Percentiles rank a stretch among this genome's conserved stretches.
These are phyloP conservation scores for Ophiosphaerella herpotricha DNA, from an alignment of 2,329 filamentous ascomycete genomes.

Conservation along the genomic window DNA sequence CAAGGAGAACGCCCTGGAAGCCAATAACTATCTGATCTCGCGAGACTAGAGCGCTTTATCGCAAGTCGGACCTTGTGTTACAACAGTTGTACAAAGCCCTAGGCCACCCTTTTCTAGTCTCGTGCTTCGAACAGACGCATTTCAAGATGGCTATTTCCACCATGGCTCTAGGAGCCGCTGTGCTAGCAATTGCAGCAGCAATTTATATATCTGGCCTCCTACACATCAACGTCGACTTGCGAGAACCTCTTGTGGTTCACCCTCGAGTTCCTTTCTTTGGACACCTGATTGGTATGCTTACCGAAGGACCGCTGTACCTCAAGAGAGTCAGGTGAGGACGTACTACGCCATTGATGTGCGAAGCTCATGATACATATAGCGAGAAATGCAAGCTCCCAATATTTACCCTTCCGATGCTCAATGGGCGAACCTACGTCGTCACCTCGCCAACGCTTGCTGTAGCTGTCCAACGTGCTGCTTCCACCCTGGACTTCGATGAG, in stretches of 20 bases:
- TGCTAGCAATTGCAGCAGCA: constrained; percentile 8
- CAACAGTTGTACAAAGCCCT: too few relatives aligned
- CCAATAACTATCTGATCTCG: too few relatives aligned
- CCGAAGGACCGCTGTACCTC: constrained; percentile 41
- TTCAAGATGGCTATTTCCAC: constrained; percentile 6
- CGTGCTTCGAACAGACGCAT: neutral
- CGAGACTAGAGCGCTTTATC: too few relatives aligned
- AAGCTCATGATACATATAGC: constrained; percentile 12
- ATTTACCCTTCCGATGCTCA: constrained; percentile 53
- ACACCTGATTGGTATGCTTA: constrained; percentile 53
- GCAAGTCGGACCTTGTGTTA: too few relatives aligned
- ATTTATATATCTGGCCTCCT: constrained; percentile 11
- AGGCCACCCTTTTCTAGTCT: neutral
- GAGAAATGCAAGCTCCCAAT: constrained; percentile 33
- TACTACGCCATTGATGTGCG: too few relatives aligned
- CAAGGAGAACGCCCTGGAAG: too few relatives aligned
- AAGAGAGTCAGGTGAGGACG: constrained; percentile 44
- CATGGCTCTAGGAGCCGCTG: constrained; percentile 3
- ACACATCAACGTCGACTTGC: constrained; percentile 26
- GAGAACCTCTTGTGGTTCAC: constrained; percentile 52
- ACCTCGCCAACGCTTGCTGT: constrained; percentile 48
- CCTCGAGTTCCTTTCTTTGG: constrained; percentile 52
- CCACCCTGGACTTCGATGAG: constrained; percentile 51
- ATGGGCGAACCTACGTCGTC: constrained; percentile 53
- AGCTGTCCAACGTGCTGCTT: constrained; percentile 46